phyloP scores from a whole-genome alignment of 2,329 filamentous ascomycete species.

The Claviceps sp. region DNA sequence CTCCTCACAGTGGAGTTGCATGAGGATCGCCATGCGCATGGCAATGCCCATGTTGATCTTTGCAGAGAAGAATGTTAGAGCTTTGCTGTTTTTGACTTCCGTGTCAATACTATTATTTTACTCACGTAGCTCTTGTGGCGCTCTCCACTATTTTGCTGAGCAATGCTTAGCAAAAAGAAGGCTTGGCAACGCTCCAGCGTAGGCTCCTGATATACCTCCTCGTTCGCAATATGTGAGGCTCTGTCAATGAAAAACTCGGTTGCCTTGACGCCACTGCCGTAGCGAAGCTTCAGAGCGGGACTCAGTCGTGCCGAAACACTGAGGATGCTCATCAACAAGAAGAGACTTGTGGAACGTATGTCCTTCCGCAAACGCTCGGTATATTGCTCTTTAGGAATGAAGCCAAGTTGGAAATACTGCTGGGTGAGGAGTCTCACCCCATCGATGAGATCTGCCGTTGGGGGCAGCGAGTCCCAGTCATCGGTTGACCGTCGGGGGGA shows the following conservation, averaged over 20 bases:
- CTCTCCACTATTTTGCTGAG: slow-evolving; percentile 42
- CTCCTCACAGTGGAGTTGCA: slow-evolving; percentile 43
- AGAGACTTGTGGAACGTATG: slow-evolving; percentile 35
- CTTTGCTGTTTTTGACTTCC: neutral
- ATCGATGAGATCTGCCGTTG: slow-evolving; percentile 35
- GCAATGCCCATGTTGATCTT: slow-evolving; percentile 44
- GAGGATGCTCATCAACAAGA: slow-evolving; percentile 41
- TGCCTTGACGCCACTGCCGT: slow-evolving; percentile 37
- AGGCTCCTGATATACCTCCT: slow-evolving; percentile 38
- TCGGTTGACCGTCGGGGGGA: slow-evolving; percentile 16
- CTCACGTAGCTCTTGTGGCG: slow-evolving; percentile 41
- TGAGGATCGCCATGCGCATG: slow-evolving; percentile 40
- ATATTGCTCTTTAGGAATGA: slow-evolving; percentile 41
- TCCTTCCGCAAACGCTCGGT: slow-evolving; percentile 32
- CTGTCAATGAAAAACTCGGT: slow-evolving; percentile 40
- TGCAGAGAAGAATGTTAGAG: neutral
- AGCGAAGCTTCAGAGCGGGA: slow-evolving; percentile 30
- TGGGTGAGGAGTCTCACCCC: slow-evolving; percentile 38
- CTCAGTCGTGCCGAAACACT: slow-evolving; percentile 44
- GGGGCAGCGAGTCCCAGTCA: slow-evolving; percentile 37
- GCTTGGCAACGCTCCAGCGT: slow-evolving; percentile 43
- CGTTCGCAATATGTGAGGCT: slow-evolving; percentile 32
- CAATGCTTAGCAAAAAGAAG: slow-evolving; percentile 45
- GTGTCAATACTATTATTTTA: slow-evolving; percentile 1
- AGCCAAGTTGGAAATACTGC: slow-evolving; percentile 46